Evolutionary conservation across 345 rosid species (phyloP).

Genomic region (Eucalyptus fibrosa): DNA sequence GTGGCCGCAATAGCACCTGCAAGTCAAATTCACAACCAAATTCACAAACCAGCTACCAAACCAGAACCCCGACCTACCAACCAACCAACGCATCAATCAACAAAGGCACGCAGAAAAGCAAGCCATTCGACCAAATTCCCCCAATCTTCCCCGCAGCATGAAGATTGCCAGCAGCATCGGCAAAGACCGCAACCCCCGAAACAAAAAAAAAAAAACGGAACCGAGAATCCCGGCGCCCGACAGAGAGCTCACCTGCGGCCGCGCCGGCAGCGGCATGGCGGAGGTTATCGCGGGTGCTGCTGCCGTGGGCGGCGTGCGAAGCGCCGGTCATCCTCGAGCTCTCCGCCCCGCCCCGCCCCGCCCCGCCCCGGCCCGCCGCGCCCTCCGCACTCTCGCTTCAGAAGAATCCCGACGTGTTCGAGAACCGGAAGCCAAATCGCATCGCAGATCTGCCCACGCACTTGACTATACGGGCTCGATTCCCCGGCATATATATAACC

Average conservation of each 20-base stretch:
- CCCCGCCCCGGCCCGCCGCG: background rate
- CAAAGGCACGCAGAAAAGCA: background rate
- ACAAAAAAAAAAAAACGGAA: background rate
- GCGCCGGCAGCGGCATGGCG: slow-evolving; percentile 81
- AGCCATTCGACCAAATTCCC: background rate
- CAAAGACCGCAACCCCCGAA: background rate
- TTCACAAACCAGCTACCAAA: background rate
- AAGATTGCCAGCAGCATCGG: background rate
- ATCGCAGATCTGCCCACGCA: slow-evolving; percentile 9
- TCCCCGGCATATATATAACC: background rate
- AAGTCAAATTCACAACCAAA: background rate
- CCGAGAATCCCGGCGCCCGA: background rate
- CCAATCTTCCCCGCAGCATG: background rate
- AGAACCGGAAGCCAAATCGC: background rate
- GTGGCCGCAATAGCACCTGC: slow-evolving; percentile 93
- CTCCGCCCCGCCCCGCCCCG: background rate
- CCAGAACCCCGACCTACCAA: background rate
- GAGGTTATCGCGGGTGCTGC: slow-evolving; percentile 20
- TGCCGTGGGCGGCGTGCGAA: slow-evolving; percentile 18
- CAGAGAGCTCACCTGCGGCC: slow-evolving; percentile 44
- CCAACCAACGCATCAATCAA: background rate
- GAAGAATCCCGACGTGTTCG: background rate
- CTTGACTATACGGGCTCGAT: background rate
- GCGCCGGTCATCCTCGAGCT: slow-evolving; percentile 29
- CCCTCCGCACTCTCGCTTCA: background rate